Base-by-base conservation (phyloP, 306 rosid genomes). In the Cyamopsis tetragonoloba region DNA sequence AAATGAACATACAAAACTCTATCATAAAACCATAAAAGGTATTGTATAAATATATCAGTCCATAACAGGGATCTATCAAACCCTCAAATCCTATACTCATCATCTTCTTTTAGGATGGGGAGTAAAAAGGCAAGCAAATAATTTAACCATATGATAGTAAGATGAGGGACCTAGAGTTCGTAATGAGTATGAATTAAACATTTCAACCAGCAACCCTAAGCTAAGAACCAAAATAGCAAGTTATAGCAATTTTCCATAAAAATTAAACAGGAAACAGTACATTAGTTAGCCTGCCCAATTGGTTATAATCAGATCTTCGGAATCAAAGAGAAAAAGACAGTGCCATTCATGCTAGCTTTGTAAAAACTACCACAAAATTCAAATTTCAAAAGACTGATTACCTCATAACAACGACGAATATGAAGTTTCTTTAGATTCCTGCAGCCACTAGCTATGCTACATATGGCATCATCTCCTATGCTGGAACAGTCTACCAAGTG, bases 321-420 rank as follows among this genome's bases (percentile, higher is more conserved):
- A 64, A n/a, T 10, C 18, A 4, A 26, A 42, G 22, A 46, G 14
- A 4, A 26, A 42, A 32, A 46, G 14, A 34, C 8, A 13, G 12
- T 19, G 7, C 2, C 50, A 44, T 27, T 31, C 39, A 34, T 46
- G 73, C 46, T 62, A 48, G 17, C 39, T 49, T 57, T 28, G 13
- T 58, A 65, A 24, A 37, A 20, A 47, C 49, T 18, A 48, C n/a
- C n/a, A n/a, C n/a, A n/a, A n/a, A n/a, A n/a, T n/a, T n/a, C 37
- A 59, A 5, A 34, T 42, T 35, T 55, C 43, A 27, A n/a, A 57
- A 64, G 8, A 65, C 49, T 37, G 46, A 68, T 66, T 74, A 87
- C 92, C 95, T 90, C 91, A 73, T 87, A 84, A 74, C 97, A 90
- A 34, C 97, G 87, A 9, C 83, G 90, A 76, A 87, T 83, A 44